Conservation (phyloP, 805 yeast species). For the Saccharomycopsis sp. region DNA sequence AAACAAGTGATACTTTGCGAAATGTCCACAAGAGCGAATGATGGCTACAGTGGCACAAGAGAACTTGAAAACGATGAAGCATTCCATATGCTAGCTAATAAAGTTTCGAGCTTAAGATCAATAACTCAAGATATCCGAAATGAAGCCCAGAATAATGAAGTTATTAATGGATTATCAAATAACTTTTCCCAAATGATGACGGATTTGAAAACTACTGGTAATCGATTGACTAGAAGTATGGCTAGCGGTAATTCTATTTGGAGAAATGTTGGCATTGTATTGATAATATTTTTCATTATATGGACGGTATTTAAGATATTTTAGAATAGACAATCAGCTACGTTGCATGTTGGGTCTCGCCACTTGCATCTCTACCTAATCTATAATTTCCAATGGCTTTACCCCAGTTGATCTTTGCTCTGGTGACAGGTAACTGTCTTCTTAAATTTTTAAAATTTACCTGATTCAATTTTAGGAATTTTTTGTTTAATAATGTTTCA, state of each 20-base stretch:
- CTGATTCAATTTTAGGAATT: constrained; percentile 71
- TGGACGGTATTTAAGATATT: constrained; percentile 49
- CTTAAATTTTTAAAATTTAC: constrained; percentile 75
- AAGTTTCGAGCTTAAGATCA: constrained; percentile 54
- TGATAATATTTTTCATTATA: constrained; percentile 46
- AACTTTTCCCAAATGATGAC: constrained; percentile 44
- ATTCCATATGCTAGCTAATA: constrained; percentile 56
- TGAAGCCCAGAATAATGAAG: constrained; percentile 48
- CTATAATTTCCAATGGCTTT: constrained; percentile 84
- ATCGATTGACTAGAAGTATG: constrained; percentile 48
- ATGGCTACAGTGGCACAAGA: no score
- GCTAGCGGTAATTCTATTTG: constrained; percentile 52
- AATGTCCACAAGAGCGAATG: no score
- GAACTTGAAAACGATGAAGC: constrained; percentile 49
- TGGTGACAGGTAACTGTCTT: constrained; percentile 86
- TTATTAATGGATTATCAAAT: constrained; percentile 38
- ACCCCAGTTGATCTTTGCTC: constrained; percentile 93
- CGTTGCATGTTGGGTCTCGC: no score
- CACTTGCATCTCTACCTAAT: constrained; percentile 72
- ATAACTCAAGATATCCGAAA: constrained; percentile 63
- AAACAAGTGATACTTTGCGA: no score
- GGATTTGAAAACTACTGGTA: constrained; percentile 45
- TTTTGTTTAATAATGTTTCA: constrained; percentile 52
- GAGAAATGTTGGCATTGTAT: constrained; percentile 51
- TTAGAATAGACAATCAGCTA: no score